Evolutionary conservation across 768 basidiomycete species (phyloP).

Genomic region (Suillus subaureus): DNA sequence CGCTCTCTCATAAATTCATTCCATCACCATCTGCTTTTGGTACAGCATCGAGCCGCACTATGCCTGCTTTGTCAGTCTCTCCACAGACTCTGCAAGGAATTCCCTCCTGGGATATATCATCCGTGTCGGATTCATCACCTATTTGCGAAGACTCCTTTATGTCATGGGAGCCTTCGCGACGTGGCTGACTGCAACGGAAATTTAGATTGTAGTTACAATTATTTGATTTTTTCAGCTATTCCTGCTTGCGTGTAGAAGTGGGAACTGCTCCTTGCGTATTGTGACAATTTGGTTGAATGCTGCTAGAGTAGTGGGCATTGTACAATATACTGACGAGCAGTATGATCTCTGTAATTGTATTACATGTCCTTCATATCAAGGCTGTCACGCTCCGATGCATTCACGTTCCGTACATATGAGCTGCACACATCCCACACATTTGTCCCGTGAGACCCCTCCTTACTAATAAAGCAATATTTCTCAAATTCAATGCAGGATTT

Average conservation of each 20-base stretch:
- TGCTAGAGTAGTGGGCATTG: not conserved
- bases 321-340: not conserved
- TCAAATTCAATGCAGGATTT: not conserved
- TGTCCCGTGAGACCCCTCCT: not conserved
- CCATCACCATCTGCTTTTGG: conserved; percentile 2
- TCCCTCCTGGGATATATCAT: conserved; percentile 24
- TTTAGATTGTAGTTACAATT: not conserved
- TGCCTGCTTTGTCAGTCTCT: conserved; percentile 23
- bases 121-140: conserved; percentile 31
- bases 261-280: not conserved
- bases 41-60: conserved; percentile 7
- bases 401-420: not conserved
- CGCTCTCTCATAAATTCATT: conserved; percentile 13
- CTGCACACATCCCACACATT: not conserved
- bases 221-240: not conserved
- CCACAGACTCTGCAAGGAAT: conserved; percentile 19
- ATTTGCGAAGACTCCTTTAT: conserved; percentile 60
- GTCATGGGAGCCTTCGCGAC: conserved; percentile 58
- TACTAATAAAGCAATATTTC: not conserved
- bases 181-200: conserved; percentile 21
- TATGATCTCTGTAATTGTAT: not conserved
- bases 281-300: no score
- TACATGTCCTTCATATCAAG: not conserved
- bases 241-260: not conserved
- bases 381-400: not conserved